phyloP scores from a whole-genome alignment of 768 basidiomycete species.

The Leccinum pellstonianum region DNA sequence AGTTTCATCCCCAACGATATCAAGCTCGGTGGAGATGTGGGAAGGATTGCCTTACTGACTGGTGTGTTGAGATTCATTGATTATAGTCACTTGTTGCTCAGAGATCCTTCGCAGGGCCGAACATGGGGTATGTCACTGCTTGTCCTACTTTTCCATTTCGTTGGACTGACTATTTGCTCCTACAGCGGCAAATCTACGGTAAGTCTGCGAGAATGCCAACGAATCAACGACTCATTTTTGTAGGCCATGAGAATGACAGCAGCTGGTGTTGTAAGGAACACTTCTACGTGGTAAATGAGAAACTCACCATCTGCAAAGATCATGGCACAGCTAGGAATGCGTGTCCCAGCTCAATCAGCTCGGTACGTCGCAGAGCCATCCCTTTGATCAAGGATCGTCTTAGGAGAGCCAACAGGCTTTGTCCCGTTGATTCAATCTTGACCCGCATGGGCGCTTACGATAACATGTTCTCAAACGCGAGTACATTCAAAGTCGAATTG shows the following conservation, averaged over 20 bases:
- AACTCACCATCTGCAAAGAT: constrained; percentile 43
- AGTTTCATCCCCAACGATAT: constrained; percentile 95
- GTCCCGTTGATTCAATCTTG: constrained; percentile 87
- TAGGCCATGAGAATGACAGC: constrained; percentile 95
- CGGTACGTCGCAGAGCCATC: constrained; percentile 42
- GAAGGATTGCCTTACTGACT: constrained; percentile 82
- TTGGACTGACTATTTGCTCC: not conserved
- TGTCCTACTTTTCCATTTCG: not conserved
- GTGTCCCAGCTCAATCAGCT: constrained; percentile 83
- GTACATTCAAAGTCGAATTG: constrained; percentile 97
- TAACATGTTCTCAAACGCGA: constrained; percentile 91
- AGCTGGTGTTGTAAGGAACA: constrained; percentile 68
- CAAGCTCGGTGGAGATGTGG: constrained; percentile 71
- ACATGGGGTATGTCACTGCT: constrained; percentile 70
- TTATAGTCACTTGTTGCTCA: constrained; percentile 1
- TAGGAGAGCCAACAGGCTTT: constrained; percentile 49
- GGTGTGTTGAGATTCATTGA: constrained; percentile 44
- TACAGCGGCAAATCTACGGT: constrained; percentile 76
- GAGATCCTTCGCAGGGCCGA: constrained; percentile 53
- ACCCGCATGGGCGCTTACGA: constrained; percentile 99
- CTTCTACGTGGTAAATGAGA: not conserved
- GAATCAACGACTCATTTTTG: constrained; percentile 4
- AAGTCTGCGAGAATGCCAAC: constrained; percentile 11
- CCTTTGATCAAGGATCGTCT: constrained; percentile 1
- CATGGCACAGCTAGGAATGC: constrained; percentile 95